phyloP scores from a whole-genome alignment of 768 basidiomycete species.

The Tylopilus rubrobrunneus region DNA sequence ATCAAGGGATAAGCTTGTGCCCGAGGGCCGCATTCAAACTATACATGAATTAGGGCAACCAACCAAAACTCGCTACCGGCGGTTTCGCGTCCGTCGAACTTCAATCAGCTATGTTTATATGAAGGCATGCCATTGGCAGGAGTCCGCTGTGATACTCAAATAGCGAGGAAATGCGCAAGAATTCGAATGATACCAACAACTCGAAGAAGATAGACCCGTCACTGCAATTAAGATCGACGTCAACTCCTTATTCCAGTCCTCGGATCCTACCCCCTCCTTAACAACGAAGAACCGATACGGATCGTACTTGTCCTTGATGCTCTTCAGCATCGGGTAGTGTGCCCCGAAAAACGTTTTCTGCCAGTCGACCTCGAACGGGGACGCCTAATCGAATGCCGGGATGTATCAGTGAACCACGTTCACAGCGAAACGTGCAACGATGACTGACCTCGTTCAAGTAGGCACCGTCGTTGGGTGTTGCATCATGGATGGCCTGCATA shows the following conservation, averaged over 20 bases:
- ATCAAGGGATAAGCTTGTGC: background rate
- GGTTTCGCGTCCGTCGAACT: background rate
- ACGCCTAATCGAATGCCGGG: constrained; percentile 32
- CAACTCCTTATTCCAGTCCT: too few relatives aligned
- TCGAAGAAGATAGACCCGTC: too few relatives aligned
- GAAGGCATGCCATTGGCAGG: too few relatives aligned
- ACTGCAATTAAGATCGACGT: too few relatives aligned
- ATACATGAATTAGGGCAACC: background rate
- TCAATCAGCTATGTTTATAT: background rate
- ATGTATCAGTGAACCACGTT: background rate
- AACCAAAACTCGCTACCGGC: background rate
- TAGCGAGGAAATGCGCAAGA: too few relatives aligned
- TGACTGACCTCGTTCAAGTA: constrained; percentile 46
- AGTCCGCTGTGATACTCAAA: too few relatives aligned
- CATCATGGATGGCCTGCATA: constrained; percentile 20
- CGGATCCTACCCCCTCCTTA: constrained; percentile 38
- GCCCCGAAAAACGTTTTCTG: constrained; percentile 44
- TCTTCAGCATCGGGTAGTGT: constrained; percentile 38
- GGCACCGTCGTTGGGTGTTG: constrained; percentile 34
- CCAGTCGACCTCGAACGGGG: constrained; percentile 38
- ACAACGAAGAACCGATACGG: constrained; percentile 44
- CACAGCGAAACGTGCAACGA: background rate
- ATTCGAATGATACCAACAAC: background rate
- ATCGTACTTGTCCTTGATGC: constrained; percentile 46
- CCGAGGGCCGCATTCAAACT: background rate